Conservation (phyloP, 768 basidiomycete species). For the Leccinum boreale region DNA sequence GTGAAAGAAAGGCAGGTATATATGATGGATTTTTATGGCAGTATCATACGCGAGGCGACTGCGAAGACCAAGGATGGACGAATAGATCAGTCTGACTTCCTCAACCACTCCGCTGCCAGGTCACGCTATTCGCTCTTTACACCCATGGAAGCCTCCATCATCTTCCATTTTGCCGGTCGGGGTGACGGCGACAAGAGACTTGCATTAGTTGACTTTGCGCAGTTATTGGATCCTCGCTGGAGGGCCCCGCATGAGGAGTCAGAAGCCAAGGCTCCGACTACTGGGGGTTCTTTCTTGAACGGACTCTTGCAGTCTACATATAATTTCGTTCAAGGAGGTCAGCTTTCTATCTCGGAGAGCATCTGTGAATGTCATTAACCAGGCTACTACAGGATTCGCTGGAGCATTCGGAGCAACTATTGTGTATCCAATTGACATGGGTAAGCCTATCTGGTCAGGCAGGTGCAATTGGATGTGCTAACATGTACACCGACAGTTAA, state of each 20-base stretch:
- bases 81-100: constrained; percentile 94
- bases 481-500: constrained; percentile 50
- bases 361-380: constrained; percentile 11
- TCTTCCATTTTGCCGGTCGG: constrained; percentile 95
- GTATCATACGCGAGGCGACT: constrained; percentile 87
- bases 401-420: constrained; percentile 96
- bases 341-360: constrained; percentile 9
- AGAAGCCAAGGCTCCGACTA: constrained; percentile 31
- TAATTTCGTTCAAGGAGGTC: constrained; percentile 85
- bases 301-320: constrained; percentile 70
- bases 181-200: constrained; percentile 69
- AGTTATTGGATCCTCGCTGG: constrained; percentile 90
- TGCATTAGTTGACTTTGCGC: constrained; percentile 86
- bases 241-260: constrained; percentile 59
- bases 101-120: constrained; percentile 79
- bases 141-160: constrained; percentile 96
- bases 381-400: constrained; percentile 61
- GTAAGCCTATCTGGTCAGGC: constrained; percentile 37
- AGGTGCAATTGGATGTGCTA: constrained; percentile 4
- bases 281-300: constrained; percentile 46
- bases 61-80: constrained; percentile 91
- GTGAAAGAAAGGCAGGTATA: neutral
- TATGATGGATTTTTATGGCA: constrained; percentile 24
- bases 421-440: constrained; percentile 95
- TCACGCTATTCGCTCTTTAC: constrained; percentile 95